Evolutionary conservation across 331 rosid genomes (phyloP), one percentile per base, ranked within the genome.

Genomic region (Cydonia oblonga): DNA sequence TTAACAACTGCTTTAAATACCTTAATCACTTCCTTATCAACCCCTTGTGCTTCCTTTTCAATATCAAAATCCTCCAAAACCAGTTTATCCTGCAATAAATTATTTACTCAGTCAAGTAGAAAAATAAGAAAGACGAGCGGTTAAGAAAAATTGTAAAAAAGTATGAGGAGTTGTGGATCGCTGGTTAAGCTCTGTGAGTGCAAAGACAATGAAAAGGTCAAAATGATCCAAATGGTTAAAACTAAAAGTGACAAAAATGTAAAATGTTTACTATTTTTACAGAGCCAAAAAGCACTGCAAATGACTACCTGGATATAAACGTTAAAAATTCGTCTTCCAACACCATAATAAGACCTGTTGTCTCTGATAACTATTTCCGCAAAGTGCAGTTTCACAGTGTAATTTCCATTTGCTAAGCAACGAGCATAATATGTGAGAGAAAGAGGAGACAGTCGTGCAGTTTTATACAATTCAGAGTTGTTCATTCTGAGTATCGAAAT

Each of bases 311-410:
- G 93, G 38, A 88, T 74, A 80, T 88, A 86, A 69, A 90, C 78
- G 73, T 90, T 78, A 77, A 90, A 90, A 14, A 85, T 38, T 52
- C 88, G 89, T 83, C 72, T 88, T 79, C 93, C 90, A 46, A 90
- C 84, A 68, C 91, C 62, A 0, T 20, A 3, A 51, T 13, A 29
- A 49, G 77, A 73, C 40, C 18, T 68, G 54, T 46, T 73, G 85
- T 26, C 89, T 80, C 78, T 65, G 18, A 70, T 76, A 81, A 29
- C 80, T 83, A 88, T 70, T 78, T 90, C 96, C 1, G 89, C 80
- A 59, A 90, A 90, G 82, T 83, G 92, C 46, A 90, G 84, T 51
- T 46, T 85, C 30, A 90, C 84, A 7, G 84, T 81, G 72, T 88
- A 90, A 69, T 80, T 83, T 26, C 75, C 75, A 13, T 32, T 70